phyloP scores from a whole-genome alignment of 2,329 filamentous ascomycete species.

The Capronia coronata region DNA sequence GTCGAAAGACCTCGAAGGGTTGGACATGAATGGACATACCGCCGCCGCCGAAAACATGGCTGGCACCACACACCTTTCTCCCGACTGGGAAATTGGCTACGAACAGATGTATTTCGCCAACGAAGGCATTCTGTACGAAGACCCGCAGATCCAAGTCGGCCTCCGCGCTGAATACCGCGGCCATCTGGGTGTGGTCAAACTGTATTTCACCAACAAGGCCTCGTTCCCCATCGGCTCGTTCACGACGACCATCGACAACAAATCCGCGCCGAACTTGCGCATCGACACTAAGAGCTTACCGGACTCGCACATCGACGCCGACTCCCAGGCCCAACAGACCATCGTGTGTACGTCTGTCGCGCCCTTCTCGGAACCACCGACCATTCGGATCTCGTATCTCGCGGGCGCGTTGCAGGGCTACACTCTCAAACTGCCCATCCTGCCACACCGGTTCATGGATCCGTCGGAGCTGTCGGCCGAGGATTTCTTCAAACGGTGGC shows the following conservation, averaged over 20 bases:
- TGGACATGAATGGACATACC: constrained; percentile 61
- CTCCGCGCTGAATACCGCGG: constrained; percentile 88
- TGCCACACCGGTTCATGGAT: constrained; percentile 95
- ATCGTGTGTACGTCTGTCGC: constrained; percentile 86
- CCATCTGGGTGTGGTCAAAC: constrained; percentile 89
- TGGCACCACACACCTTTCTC: constrained; percentile 83
- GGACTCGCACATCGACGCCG: constrained; percentile 68
- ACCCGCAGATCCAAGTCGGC: constrained; percentile 87
- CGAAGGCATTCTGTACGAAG: constrained; percentile 90
- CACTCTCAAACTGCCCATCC: constrained; percentile 80
- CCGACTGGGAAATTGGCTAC: constrained; percentile 89
- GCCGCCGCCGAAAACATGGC: constrained; percentile 68
- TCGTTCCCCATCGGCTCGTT: constrained; percentile 79
- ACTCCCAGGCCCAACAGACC: constrained; percentile 81
- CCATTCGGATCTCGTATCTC: constrained; percentile 87
- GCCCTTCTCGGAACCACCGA: constrained; percentile 77
- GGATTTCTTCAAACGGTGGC: constrained; percentile 98
- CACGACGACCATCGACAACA: constrained; percentile 83
- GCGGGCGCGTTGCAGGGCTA: constrained; percentile 88
- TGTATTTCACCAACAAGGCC: constrained; percentile 95
- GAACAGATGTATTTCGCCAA: constrained; percentile 70
- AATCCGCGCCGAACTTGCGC: constrained; percentile 59
- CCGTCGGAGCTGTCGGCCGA: constrained; percentile 76
- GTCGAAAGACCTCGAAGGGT: constrained; percentile 66
- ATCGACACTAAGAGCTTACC: constrained; percentile 85